Evolutionary conservation across 1,139 yeast species (phyloP), one percentile per base, ranked within the genome.

Genomic region (Taiozyma sp.): DNA sequence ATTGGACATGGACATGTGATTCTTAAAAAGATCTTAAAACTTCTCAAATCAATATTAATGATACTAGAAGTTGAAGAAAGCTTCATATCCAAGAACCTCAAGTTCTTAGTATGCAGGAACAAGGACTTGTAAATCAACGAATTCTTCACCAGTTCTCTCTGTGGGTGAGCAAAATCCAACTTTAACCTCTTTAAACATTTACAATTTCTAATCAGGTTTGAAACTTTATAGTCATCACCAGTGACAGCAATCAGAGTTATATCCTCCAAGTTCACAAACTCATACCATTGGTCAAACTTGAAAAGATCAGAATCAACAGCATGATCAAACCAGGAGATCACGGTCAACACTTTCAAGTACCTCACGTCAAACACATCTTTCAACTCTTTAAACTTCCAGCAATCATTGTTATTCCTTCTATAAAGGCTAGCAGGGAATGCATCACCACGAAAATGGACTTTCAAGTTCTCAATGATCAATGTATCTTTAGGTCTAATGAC

Each of bases 321-420:
- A 10, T 64, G 58, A 46, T 69, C 73, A 52, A 66, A 66, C 76
- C 76, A 72, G 4, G 76, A 72, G 7, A 71, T 70, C 7, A 72
- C 62, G 0, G 75, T 71, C 37, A 72, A 57, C 0, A 67, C 62
- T 50, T 67, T 68, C 47, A 72, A 56, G 3, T 63, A 54, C 43
- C 66, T 58, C 1, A 62, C 54, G 50, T 70, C 73, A 46, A 72
- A 68, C 2, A 71, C 53, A 39, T 72, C 74, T 6, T 65, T 62
- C 37, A 71, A 56, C 46, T 58, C 58, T 7, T 53, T 53, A 21
- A 56, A 54, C 48, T 47, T 51, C 59, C 58, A 42, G 7, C 29
- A 13, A 24, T 40, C 19, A 24, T 22, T 24, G 52, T 50, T 43
- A 32, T 56, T 26, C 47, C 51, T 43, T 37, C 52, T 51, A 58